Evolutionary conservation across 371 early-diverging fungal species (phyloP).

Genomic region (Mucor ambiguus): DNA sequence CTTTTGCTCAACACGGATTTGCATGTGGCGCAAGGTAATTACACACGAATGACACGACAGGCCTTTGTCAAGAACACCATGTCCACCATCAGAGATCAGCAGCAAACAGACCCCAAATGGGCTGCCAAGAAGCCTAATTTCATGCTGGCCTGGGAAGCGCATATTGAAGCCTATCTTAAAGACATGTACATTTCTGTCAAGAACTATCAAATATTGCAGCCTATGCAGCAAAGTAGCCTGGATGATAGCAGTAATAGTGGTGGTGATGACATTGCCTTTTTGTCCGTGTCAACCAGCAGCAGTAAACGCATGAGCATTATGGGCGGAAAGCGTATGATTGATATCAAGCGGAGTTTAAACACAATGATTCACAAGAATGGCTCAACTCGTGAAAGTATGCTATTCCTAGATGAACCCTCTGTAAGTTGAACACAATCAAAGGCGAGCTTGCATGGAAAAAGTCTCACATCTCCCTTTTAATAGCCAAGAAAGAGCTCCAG

Average conservation of each 20-base stretch:
- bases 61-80: slow-evolving; percentile 68
- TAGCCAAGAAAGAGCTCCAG: slow-evolving; percentile 38
- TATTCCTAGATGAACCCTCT: slow-evolving; percentile 30
- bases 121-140: slow-evolving; percentile 8
- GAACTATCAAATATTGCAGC: slow-evolving; percentile 75
- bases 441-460: neutral
- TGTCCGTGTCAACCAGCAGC: neutral
- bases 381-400: slow-evolving; percentile 32
- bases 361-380: slow-evolving; percentile 32
- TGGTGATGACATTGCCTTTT: too few species aligned
- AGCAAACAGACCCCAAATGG: slow-evolving; percentile 1
- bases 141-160: slow-evolving; percentile 42
- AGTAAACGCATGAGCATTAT: slow-evolving; percentile 14
- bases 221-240: slow-evolving; percentile 26
- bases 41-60: slow-evolving; percentile 60
- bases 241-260: neutral
- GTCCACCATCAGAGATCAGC: slow-evolving; percentile 53
- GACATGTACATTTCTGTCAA: slow-evolving; percentile 81
- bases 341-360: slow-evolving; percentile 35
- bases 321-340: slow-evolving; percentile 31
- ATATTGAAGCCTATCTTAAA: slow-evolving; percentile 44
- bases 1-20: slow-evolving; percentile 93
- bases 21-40: slow-evolving; percentile 77
- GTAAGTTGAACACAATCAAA: slow-evolving; percentile 16
- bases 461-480: neutral